phyloP scores from a whole-genome alignment of 176 grass and related monocot species.

The Alopecurus myosuroides region DNA sequence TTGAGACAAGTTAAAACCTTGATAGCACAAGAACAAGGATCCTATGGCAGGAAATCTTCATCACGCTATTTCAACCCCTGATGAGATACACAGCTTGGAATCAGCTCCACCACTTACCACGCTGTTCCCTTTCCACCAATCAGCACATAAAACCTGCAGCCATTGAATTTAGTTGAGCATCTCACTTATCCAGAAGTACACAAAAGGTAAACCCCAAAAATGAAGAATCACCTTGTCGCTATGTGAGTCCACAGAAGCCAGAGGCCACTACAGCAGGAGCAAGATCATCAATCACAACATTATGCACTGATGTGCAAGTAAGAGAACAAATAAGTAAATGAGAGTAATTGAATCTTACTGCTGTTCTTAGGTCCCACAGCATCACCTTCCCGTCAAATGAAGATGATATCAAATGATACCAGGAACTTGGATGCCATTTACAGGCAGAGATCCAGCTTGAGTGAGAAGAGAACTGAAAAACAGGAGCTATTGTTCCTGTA shows the following conservation, averaged over 20 bases:
- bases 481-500: constrained; percentile 78
- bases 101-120: constrained; percentile 94
- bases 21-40: background rate
- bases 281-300: background rate
- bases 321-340: background rate
- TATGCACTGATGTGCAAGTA: background rate
- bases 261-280: constrained; percentile 65
- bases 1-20: constrained; percentile 7
- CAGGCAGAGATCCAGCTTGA: constrained; percentile 77
- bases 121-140: constrained; percentile 89
- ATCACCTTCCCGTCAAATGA: constrained; percentile 98
- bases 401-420: constrained; percentile 88
- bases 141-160: constrained; percentile 67
- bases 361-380: constrained; percentile 99
- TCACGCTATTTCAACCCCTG: constrained; percentile 62
- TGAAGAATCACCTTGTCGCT: constrained; percentile 59
- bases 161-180: background rate
- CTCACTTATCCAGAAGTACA: background rate
- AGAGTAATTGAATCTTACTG: constrained; percentile 50
- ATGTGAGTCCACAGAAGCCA: constrained; percentile 74
- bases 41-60: background rate
- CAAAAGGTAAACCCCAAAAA: background rate
- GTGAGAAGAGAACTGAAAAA: constrained; percentile 96
- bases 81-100: constrained; percentile 75
- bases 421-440: constrained; percentile 91